Conservation (phyloP, 2,329 filamentous ascomycete genomes). For the Lachnellula suecica region DNA sequence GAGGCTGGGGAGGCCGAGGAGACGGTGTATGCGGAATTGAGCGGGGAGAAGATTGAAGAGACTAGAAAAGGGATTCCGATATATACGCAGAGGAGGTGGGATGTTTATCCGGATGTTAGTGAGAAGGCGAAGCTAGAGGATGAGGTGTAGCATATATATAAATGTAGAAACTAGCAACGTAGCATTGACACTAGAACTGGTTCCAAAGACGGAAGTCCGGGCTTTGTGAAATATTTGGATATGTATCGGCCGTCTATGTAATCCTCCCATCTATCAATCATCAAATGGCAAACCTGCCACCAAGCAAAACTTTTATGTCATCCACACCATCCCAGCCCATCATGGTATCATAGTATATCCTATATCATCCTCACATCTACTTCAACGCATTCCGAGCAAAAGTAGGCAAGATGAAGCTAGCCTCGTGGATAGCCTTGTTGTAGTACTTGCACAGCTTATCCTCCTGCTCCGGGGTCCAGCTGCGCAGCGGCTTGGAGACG, state of each 20-base stretch:
- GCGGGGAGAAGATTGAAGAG: constrained; percentile 67
- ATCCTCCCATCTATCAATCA: neutral
- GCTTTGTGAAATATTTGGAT: neutral
- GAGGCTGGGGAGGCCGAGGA: constrained; percentile 78
- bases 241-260: neutral
- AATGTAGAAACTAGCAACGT: neutral
- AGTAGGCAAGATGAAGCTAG: constrained; percentile 87
- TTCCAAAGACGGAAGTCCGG: neutral
- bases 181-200: too few species aligned
- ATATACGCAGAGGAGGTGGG: constrained; percentile 81
- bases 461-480: constrained; percentile 85
- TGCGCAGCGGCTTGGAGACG: constrained; percentile 80
- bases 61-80: constrained; percentile 82
- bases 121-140: constrained; percentile 43
- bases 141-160: neutral
- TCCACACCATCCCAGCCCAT: constrained; percentile 1
- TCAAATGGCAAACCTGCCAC: neutral
- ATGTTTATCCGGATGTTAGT: constrained; percentile 92
- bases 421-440: constrained; percentile 94
- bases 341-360: constrained; percentile 16
- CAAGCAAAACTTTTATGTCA: neutral
- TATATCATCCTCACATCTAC: constrained; percentile 35
- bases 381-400: constrained; percentile 80
- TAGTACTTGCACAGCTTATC: constrained; percentile 94
- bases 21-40: constrained; percentile 72